Conservation (phyloP, 495 filamentous ascomycete species). For the Cryomyces minteri region DNA sequence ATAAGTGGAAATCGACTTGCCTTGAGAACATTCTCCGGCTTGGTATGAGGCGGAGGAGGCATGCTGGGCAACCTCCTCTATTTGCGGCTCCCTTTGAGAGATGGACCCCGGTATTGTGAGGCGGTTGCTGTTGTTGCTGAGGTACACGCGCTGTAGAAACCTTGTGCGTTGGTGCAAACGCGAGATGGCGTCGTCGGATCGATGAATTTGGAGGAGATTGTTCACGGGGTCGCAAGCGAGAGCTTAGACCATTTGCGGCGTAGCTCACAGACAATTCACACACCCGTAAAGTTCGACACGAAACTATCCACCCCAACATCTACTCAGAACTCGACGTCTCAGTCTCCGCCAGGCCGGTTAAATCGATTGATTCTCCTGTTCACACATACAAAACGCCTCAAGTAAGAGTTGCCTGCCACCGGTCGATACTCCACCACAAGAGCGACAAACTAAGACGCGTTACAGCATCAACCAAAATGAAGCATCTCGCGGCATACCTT, state of each 20-base stretch:
- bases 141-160: no score
- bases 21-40: conserved; percentile 98
- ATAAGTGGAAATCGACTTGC: conserved; percentile 19
- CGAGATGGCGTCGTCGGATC: no score
- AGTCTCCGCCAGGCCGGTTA: conserved; percentile 84
- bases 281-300: no score
- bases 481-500: conserved; percentile 98
- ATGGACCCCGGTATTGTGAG: no score
- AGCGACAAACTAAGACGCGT: conserved; percentile 1
- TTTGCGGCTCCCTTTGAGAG: no score
- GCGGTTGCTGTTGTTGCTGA: no score
- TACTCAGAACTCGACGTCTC: conserved; percentile 51
- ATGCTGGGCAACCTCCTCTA: conserved; percentile 38
- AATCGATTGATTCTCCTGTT: conserved; percentile 92
- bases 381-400: conserved; percentile 9
- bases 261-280: no score
- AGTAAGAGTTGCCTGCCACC: not conserved
- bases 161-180: no score
- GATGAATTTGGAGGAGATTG: no score
- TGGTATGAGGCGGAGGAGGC: conserved; percentile 90
- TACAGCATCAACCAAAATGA: conserved; percentile 56
- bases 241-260: no score
- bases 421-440: not conserved
- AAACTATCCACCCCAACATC: not conserved
- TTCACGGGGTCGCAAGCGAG: no score